Conservation (phyloP, 179 eudicot genomes). For the Vitellaria paradoxa region DNA sequence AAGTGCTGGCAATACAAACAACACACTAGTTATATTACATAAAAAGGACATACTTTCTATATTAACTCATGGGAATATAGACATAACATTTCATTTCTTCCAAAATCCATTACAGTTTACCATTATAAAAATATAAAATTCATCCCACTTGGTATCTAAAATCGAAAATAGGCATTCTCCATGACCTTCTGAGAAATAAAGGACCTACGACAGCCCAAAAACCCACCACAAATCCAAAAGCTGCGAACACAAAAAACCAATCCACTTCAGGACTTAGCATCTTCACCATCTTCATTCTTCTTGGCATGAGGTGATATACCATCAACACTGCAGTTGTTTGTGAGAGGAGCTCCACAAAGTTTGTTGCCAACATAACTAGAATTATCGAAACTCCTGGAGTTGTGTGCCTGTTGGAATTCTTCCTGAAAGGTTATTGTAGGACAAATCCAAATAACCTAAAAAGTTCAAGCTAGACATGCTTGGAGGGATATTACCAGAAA, state of each 20-base stretch:
- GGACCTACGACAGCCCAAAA: neutral
- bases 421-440: neutral
- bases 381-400: neutral
- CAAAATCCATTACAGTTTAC: neutral
- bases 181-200: neutral
- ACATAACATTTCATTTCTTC: neutral
- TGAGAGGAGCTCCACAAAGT: conserved; percentile 6
- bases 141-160: neutral
- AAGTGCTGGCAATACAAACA: too few species aligned
- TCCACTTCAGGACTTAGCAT: neutral
- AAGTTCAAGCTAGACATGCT: neutral
- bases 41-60: too few species aligned
- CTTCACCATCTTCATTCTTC: neutral
- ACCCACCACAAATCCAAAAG: neutral
- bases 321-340: neutral
- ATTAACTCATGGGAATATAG: too few species aligned
- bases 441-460: neutral
- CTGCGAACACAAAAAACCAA: neutral
- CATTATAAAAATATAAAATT: neutral
- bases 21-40: too few species aligned
- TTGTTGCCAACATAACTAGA: neutral
- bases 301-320: neutral
- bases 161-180: neutral
- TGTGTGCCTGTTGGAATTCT: neutral
- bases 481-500: neutral